Evolutionary conservation across 2,329 filamentous ascomycete species (phyloP).

Genomic region (Aureobasidium musti): DNA sequence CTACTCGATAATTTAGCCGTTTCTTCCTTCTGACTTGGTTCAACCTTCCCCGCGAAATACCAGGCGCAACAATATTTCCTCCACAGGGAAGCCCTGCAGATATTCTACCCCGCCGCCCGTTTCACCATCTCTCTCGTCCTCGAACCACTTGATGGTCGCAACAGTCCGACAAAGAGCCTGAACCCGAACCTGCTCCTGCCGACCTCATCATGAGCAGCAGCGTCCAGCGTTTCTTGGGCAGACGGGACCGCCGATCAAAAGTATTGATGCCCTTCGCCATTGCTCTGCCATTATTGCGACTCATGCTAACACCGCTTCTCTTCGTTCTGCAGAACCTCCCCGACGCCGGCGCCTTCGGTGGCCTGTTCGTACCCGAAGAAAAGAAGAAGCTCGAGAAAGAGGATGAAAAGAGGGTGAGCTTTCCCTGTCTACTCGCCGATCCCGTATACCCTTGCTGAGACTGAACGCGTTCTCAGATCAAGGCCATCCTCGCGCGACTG

Average conservation of each 20-base stretch:
- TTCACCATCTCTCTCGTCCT: not conserved
- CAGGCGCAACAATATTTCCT: slow-evolving; percentile 13
- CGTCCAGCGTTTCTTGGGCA: slow-evolving; percentile 65
- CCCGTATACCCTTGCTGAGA: slow-evolving; percentile 1
- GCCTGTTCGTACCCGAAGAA: slow-evolving; percentile 65
- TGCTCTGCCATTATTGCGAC: not conserved
- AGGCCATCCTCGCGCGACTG: slow-evolving; percentile 56
- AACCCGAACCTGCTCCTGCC: slow-evolving; percentile 11
- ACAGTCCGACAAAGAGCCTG: not conserved
- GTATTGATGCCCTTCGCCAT: slow-evolving; percentile 4
- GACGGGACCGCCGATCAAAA: slow-evolving; percentile 53
- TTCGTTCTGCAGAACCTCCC: slow-evolving; percentile 20
- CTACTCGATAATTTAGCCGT: slow-evolving; percentile 1
- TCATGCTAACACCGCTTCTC: slow-evolving; percentile 11
- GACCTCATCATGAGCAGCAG: slow-evolving; percentile 43
- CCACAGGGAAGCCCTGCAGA: slow-evolving; percentile 15
- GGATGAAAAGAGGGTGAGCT: slow-evolving; percentile 53
- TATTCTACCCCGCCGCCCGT: slow-evolving; percentile 20
- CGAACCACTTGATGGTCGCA: slow-evolving; percentile 22
- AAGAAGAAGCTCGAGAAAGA: slow-evolving; percentile 59
- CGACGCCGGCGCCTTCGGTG: slow-evolving; percentile 59
- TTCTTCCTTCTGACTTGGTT: slow-evolving; percentile 10
- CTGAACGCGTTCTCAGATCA: slow-evolving; percentile 45
- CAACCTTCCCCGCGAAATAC: slow-evolving; percentile 20
- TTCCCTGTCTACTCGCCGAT: not conserved